Conservation (phyloP, 2,329 filamentous ascomycete genomes). For the Fusarium sp. region DNA sequence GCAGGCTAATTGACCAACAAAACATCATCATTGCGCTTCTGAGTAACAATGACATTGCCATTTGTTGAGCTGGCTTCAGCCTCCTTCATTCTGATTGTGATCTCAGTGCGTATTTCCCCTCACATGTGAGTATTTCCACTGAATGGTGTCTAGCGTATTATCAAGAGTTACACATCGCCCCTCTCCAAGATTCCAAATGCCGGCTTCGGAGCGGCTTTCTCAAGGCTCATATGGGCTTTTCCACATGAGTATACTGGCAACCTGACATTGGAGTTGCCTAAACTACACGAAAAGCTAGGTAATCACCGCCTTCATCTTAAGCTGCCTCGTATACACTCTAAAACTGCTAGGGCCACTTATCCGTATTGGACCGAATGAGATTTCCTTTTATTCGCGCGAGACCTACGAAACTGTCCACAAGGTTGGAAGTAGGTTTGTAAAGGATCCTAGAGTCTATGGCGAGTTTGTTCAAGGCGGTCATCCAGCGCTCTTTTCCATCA, state of each 20-base stretch:
- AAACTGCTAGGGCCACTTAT: constrained; percentile 36
- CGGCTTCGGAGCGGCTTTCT: constrained; percentile 37
- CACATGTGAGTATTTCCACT: not conserved
- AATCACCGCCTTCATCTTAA: not conserved
- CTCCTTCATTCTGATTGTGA: not conserved
- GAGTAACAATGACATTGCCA: not conserved
- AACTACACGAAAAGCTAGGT: constrained; percentile 35
- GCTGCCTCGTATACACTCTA: not conserved
- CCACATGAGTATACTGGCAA: constrained; percentile 41
- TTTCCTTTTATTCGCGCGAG: constrained; percentile 48
- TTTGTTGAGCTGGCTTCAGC: not conserved
- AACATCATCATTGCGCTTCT: too few species aligned
- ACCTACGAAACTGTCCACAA: constrained; percentile 47
- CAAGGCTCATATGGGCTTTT: constrained; percentile 44
- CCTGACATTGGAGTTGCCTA: constrained; percentile 40
- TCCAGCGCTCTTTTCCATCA: constrained; percentile 49
- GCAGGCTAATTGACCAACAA: too few species aligned
- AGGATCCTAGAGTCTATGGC: constrained; percentile 48
- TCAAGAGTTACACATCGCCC: constrained; percentile 8
- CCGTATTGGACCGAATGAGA: constrained; percentile 43
- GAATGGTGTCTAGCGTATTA: not conserved
- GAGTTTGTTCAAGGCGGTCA: constrained; percentile 49
- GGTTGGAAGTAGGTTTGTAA: constrained; percentile 43
- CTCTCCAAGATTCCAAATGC: constrained; percentile 42
- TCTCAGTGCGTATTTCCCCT: not conserved